Percentiles rank a stretch among this genome's conserved stretches.
phyloP scores from a whole-genome alignment of 352 stramenopile species.

The Hyphochytrium catenoides region DNA sequence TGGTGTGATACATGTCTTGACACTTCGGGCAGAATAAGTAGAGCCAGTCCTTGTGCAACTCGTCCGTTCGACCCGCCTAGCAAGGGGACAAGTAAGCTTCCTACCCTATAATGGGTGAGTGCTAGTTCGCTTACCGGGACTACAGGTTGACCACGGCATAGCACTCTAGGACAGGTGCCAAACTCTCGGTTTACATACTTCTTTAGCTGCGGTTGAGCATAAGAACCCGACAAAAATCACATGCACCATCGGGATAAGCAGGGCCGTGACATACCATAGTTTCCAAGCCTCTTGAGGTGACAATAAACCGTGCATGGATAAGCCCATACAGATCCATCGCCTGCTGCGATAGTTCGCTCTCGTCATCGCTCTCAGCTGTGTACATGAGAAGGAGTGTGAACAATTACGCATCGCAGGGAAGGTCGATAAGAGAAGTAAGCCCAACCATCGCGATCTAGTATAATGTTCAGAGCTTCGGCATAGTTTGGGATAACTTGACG shows the following conservation, averaged over 20 bases:
- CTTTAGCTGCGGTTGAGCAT: constrained; percentile 23
- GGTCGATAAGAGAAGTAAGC: constrained; percentile 20
- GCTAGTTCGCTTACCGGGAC: constrained; percentile 24
- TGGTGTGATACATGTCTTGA: constrained; percentile 55
- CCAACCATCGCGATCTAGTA: constrained; percentile 23
- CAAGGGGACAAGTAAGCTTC: neutral
- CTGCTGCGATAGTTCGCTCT: constrained; percentile 50
- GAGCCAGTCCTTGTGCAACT: constrained; percentile 68
- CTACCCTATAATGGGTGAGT: too few species aligned
- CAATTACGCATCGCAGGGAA: constrained; percentile 47
- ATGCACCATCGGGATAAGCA: neutral
- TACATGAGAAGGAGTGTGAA: too few species aligned
- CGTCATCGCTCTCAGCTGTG: neutral
- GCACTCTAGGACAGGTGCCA: constrained; percentile 45
- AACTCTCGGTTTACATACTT: constrained; percentile 69
- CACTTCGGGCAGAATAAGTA: constrained; percentile 72
- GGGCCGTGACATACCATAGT: constrained; percentile 27
- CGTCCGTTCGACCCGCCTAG: constrained; percentile 51
- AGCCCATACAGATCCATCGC: constrained; percentile 65
- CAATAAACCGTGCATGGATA: constrained; percentile 67
- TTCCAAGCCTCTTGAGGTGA: constrained; percentile 58
- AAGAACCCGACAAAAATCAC: constrained; percentile 1
- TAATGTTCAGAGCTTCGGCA: constrained; percentile 71
- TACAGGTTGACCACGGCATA: constrained; percentile 52
- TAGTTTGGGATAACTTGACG: constrained; percentile 65